A percentile compares a stretch with the other conserved stretches of the same genome.
Conservation (phyloP, 2,329 filamentous ascomycete genomes). For the Cordyceps javanica region DNA sequence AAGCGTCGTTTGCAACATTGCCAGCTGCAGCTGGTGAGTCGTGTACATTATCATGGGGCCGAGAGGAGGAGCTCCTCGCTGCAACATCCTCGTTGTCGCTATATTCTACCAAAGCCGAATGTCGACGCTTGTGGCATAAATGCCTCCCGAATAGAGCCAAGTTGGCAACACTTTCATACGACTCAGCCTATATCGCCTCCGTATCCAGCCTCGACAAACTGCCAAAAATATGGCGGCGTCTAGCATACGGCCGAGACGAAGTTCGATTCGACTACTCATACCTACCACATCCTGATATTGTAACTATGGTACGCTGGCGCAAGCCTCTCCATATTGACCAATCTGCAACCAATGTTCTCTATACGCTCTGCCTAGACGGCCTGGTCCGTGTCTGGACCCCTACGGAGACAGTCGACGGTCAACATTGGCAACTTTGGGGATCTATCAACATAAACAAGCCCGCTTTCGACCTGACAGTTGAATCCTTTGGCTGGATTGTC, state of each 20-base stretch:
- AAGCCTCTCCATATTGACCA: slow-evolving; percentile 71
- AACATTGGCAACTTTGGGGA: slow-evolving; percentile 73
- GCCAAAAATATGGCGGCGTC: slow-evolving; percentile 86
- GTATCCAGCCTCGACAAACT: slow-evolving; percentile 72
- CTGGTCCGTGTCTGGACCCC: slow-evolving; percentile 78
- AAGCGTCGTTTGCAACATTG: slow-evolving; percentile 51
- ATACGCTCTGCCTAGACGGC: slow-evolving; percentile 79
- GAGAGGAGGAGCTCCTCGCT: slow-evolving; percentile 75
- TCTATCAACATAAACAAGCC: slow-evolving; percentile 70
- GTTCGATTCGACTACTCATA: slow-evolving; percentile 88
- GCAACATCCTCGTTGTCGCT: slow-evolving; percentile 66
- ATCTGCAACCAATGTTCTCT: slow-evolving; percentile 77
- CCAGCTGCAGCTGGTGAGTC: slow-evolving; percentile 26
- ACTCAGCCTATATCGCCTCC: slow-evolving; percentile 81
- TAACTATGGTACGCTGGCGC: slow-evolving; percentile 86
- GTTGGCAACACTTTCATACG: slow-evolving; percentile 74
- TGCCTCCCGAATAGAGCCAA: slow-evolving; percentile 66
- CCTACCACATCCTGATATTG: slow-evolving; percentile 71
- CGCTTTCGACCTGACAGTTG: slow-evolving; percentile 43
- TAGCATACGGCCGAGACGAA: slow-evolving; percentile 77
- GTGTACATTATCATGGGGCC: slow-evolving; percentile 73
- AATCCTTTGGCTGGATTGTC: slow-evolving; percentile 34
- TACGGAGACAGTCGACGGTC: slow-evolving; percentile 62
- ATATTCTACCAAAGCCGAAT: slow-evolving; percentile 47
- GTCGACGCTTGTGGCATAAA: slow-evolving; percentile 65